Evolutionary conservation across 768 basidiomycete species (phyloP), one percentile per base, ranked within the genome.

Genomic region (Hypholoma sublateritium): DNA sequence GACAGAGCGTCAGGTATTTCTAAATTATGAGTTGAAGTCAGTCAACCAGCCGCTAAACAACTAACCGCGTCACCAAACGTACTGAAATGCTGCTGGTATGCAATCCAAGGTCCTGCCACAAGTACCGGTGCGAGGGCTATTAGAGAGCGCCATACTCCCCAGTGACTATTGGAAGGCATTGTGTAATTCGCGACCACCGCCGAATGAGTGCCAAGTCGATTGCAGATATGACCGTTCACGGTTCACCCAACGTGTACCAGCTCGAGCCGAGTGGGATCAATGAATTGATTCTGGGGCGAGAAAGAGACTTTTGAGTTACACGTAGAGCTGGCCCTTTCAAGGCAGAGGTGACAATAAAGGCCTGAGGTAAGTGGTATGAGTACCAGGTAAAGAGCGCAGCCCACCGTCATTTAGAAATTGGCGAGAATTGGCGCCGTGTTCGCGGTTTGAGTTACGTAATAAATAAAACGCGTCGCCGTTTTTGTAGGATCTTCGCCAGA

Each of bases 111-210:
- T 4, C 77, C 73, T 9, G 70, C 71, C 45, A 89, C 62, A 24
- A 89, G 71, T 7, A 88, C 69, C 3, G 87, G 86, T 0, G 78
- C 67, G 13, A 89, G 70, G 0, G 69, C 74, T 35, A 88, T 63
- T 55, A 87, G 62, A 19, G 88, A 88, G 60, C 79, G 79, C 59
- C 81, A 65, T 28, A 83, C 81, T 17, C 87, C 86, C 87, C 86
- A 87, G 59, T 68, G 72, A 52, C 62, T 64, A 59, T 62, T 58
- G 53, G 67, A 57, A 19, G 65, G 52, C 72, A 71, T 73, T 39
- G 51, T 35, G 14, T 5, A 32, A 5, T 32, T 5, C 28, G 28
- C 28, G 28, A 32, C 9, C 28, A 32, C 28, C 28, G 28, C 28
- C 25, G 25, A 28, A 28, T 28, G 25, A 7, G 7, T 28, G 25